phyloP scores from a whole-genome alignment of 345 rosid genomes.

The Linum lewisii region DNA sequence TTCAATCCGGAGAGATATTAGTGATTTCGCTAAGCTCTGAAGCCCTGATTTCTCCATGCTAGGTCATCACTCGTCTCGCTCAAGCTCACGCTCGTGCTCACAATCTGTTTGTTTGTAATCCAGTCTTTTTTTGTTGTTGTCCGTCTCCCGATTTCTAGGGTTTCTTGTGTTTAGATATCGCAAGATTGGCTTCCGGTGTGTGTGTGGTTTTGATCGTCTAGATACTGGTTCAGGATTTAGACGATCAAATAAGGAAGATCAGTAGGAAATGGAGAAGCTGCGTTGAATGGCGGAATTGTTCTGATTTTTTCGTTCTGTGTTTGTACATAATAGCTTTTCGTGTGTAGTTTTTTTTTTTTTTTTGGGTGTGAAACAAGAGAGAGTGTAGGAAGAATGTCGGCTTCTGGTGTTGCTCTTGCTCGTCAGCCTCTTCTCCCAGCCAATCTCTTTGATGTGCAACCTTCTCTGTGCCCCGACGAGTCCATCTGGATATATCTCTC shows the following conservation, averaged over 20 bases:
- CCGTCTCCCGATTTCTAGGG: neutral
- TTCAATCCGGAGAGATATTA: too few relatives aligned
- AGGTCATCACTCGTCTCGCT: neutral
- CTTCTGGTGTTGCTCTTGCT: constrained; percentile 42
- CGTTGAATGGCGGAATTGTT: neutral
- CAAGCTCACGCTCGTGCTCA: neutral
- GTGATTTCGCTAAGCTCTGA: neutral
- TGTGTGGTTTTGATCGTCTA: constrained; percentile 3
- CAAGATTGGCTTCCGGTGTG: neutral
- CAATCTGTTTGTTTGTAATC: neutral
- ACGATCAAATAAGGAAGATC: neutral
- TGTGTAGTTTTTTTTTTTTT: neutral
- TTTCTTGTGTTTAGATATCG: constrained; percentile 2
- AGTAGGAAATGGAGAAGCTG: constrained; percentile 1
- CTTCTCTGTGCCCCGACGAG: constrained; percentile 25
- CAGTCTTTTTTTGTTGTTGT: constrained; percentile 2
- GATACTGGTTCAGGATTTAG: constrained; percentile 1
- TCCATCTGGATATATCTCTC: constrained; percentile 39
- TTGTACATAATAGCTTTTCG: neutral
- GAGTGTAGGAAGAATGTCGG: constrained; percentile 27
- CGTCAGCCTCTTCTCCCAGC: constrained; percentile 28
- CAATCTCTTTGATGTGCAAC: constrained; percentile 16
- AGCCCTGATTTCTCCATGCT: neutral
- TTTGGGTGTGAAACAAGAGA: too few relatives aligned
- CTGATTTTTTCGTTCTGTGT: neutral